Evolutionary conservation across 164 flowering plant genomes (phyloP).

Genomic region (Saururus chinensis): DNA sequence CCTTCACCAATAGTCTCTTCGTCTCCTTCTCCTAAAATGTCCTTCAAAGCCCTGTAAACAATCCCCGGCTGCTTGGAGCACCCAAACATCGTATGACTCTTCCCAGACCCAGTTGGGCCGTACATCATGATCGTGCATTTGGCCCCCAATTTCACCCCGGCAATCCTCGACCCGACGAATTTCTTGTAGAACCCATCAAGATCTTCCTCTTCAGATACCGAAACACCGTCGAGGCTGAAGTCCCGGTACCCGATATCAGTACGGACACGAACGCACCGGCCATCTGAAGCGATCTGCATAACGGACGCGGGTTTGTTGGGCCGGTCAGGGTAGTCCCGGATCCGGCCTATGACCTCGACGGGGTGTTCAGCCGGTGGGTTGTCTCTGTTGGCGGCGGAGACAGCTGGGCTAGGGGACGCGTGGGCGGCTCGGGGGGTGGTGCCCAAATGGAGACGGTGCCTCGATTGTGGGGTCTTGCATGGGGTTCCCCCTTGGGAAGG

Average conservation of each 20-base stretch:
- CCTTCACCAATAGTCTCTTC: conserved; percentile 22
- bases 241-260: conserved; percentile 88
- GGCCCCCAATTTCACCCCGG: conserved; percentile 70
- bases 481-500: conserved; percentile 19
- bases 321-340: conserved; percentile 57
- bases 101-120: conserved; percentile 95
- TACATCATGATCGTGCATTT: conserved; percentile 97
- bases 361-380: conserved; percentile 63
- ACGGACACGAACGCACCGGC: conserved; percentile 37
- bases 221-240: conserved; percentile 83
- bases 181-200: conserved; percentile 66
- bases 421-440: conserved; percentile 18
- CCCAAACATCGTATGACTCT: conserved; percentile 98
- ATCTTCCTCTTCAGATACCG: conserved; percentile 78
- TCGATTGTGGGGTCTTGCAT: conserved; percentile 56
- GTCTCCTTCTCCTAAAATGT: conserved; percentile 52
- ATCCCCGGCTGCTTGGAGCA: conserved; percentile 81
- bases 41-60: conserved; percentile 69
- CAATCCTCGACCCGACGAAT: conserved; percentile 68
- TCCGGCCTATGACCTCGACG: conserved; percentile 74
- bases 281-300: conserved; percentile 46
- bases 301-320: conserved; percentile 40
- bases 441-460: conserved; percentile 38
- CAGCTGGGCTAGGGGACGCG: conserved; percentile 40
- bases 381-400: conserved; percentile 22